Evolutionary conservation across 2,329 filamentous ascomycete genomes (phyloP).

Genomic region (Colletotrichum ledebouriae): DNA sequence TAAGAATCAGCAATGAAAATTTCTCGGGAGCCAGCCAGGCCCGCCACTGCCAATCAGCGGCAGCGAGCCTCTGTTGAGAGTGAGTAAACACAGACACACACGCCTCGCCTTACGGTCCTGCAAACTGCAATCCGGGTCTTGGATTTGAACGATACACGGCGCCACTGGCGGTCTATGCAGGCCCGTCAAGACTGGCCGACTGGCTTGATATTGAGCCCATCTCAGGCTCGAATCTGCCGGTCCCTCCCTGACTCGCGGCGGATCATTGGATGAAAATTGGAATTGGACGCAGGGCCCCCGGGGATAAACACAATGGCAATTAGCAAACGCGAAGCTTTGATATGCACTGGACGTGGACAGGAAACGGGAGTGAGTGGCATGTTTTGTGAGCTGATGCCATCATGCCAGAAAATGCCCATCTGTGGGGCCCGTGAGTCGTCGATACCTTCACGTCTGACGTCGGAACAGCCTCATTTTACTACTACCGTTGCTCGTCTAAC

Average conservation of each 20-base stretch:
- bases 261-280: background rate
- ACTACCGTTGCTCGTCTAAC: too few relatives aligned
- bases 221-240: background rate
- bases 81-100: background rate
- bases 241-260: background rate
- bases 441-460: conserved; percentile 25
- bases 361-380: background rate
- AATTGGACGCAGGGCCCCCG: rapidly evolving
- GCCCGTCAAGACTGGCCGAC: background rate
- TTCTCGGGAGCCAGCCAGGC: conserved; percentile 3
- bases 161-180: conserved; percentile 31
- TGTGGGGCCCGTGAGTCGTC: background rate
- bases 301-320: conserved; percentile 3
- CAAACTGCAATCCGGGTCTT: too few relatives aligned
- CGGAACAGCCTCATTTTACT: conserved; percentile 24
- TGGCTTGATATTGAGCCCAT: conserved; percentile 22
- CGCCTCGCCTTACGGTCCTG: too few relatives aligned
- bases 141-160: conserved; percentile 3
- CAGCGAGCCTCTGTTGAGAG: too few relatives aligned
- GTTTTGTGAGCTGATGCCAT: conserved; percentile 35
- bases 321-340: background rate
- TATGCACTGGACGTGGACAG: background rate
- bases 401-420: conserved; percentile 19
- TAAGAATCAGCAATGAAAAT: conserved; percentile 22
- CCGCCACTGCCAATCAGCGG: too few relatives aligned